Base-by-base conservation (phyloP, 2,329 filamentous ascomycete genomes). In the Aspergillus jensenii region DNA sequence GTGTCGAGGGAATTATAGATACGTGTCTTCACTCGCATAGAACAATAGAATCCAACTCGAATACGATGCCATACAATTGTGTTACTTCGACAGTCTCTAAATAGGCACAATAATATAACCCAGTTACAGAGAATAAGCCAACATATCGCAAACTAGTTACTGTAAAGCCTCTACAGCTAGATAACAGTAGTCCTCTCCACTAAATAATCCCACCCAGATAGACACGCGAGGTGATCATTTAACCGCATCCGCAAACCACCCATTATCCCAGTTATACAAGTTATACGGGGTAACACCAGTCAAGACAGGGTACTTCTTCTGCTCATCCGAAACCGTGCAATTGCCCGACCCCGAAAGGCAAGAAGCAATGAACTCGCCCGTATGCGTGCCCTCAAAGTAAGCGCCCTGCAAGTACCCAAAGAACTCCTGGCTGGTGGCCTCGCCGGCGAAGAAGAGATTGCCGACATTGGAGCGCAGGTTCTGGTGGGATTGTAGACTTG, bases 351-450 rank as follows among this genome's bases (percentile, higher is more conserved):
- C 37, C 15, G 14, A 9, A 15, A 40, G 8, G 15, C 37, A 40
- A 17, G 6, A 6, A 0, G 37, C 37, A 40, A 40, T 17, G 15
- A 40, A 40, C 15, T 0, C 37, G 15, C 33, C 48, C 11, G 39
- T 11, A 14, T 51, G 33, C 21, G 21, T 51, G 0, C 84, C 84
- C 65, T 87, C 84, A 37, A 78, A 84, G 71, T 78, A 87, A 0
- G 84, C 84, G 0, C 84, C 84, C 31, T 89, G 87, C 66, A 89
- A 63, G 69, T 86, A 89, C 0, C 87, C 87, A 69, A 82, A 89
- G 68, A 87, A 88, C 62, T 84, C 77, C 0, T 84, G 78, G 35
- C 82, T 86, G 1, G 81, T 87, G 2, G 82, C 83, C 68, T 89
- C 87, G 0, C 87, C 87, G 0, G 87, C 86, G 59, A 88, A 90